Conservation (phyloP, 345 rosid genomes). For the Lenwebbia sp. region DNA sequence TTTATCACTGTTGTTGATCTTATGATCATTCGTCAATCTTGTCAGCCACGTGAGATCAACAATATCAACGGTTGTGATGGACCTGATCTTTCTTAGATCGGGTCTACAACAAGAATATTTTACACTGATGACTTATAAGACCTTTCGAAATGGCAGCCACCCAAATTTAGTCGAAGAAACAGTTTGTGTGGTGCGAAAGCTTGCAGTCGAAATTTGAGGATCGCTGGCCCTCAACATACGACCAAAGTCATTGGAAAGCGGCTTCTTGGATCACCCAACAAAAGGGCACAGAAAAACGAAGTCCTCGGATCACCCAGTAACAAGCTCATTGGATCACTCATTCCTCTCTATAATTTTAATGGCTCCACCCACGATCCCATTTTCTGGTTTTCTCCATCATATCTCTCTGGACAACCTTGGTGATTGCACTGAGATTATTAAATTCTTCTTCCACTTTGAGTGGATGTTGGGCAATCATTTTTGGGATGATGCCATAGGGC, state of each 20-base stretch:
- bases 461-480: neutral
- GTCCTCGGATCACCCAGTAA: neutral
- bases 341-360: neutral
- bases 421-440: neutral
- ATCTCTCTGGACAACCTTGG: neutral
- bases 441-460: neutral
- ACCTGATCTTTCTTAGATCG: neutral
- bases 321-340: conserved; percentile 5
- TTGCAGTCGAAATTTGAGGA: neutral
- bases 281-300: neutral
- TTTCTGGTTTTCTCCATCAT: neutral
- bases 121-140: neutral
- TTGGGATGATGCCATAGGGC: neutral
- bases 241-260: neutral
- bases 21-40: neutral
- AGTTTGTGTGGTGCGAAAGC: neutral
- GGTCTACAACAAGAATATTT: neutral
- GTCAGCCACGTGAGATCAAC: neutral
- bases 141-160: accelerated
- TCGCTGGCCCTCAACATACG: neutral
- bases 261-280: neutral
- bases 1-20: neutral
- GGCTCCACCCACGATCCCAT: neutral
- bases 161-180: neutral
- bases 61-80: neutral